Percentiles rank a stretch among this genome's conserved stretches.
These are phyloP conservation scores for Tribonema minus DNA, from an alignment of 108 stramenopile genomes.

Conservation along the genomic window DNA sequence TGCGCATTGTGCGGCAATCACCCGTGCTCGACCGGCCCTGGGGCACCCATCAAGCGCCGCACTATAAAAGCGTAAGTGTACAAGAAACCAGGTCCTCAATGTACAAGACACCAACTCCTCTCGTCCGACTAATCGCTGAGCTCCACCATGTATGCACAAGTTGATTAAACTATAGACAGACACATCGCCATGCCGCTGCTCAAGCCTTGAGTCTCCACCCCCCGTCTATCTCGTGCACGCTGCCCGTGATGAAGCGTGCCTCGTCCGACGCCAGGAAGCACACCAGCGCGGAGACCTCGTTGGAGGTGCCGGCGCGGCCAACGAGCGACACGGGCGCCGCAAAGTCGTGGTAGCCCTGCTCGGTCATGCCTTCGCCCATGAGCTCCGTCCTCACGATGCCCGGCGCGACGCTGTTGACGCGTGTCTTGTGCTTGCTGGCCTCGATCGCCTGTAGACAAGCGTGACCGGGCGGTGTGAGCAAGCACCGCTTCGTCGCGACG, in stretches of 20 bases:
- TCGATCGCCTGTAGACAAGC: not conserved
- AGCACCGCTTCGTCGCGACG: not conserved
- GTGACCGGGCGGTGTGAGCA: not conserved
- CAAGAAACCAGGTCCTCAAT: too few species aligned
- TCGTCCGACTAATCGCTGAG: too few species aligned
- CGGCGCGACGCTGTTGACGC: too few species aligned
- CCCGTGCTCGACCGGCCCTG: too few species aligned
- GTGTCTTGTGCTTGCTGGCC: not conserved
- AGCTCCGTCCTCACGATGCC: conserved; percentile 12
- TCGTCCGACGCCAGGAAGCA: not conserved
- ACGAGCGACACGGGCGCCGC: not conserved
- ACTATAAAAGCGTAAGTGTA: too few species aligned
- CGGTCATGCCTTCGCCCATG: not conserved
- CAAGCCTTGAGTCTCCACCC: not conserved
- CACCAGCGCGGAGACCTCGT: conserved; percentile 2
- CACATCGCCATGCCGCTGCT: too few species aligned
- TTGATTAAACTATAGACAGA: too few species aligned
- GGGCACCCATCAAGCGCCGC: too few species aligned
- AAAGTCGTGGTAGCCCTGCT: not conserved
- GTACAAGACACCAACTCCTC: too few species aligned
- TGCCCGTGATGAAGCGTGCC: conserved; percentile 1
- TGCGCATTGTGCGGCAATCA: too few species aligned
- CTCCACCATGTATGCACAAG: too few species aligned
- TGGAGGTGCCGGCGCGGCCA: not conserved
- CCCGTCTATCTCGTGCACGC: not conserved